phyloP scores from a whole-genome alignment of 2,329 filamentous ascomycete genomes.

The Sporothrix brunneoviolacea region DNA sequence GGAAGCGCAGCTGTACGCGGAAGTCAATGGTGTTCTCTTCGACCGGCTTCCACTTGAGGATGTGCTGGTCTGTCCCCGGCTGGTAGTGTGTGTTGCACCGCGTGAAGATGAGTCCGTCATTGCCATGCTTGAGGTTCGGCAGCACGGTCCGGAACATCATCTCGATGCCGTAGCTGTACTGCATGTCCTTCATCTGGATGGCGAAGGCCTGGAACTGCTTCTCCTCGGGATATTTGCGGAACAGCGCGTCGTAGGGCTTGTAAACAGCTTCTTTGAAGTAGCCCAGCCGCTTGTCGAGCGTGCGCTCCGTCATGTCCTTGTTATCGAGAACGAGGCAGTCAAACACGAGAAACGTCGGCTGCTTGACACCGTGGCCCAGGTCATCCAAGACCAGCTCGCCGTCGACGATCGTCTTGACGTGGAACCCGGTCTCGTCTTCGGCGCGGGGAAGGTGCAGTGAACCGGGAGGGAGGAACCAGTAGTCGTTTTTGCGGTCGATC shows the following conservation, averaged over 20 bases:
- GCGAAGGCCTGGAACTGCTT: slow-evolving; percentile 66
- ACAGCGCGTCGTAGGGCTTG: slow-evolving; percentile 58
- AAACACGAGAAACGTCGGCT: slow-evolving; percentile 84
- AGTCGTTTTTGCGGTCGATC: slow-evolving; percentile 97
- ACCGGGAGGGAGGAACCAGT: slow-evolving; percentile 69
- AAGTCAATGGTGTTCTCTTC: slow-evolving; percentile 96
- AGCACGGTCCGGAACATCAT: slow-evolving; percentile 89
- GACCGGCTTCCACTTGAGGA: slow-evolving; percentile 96
- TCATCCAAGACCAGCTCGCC: slow-evolving; percentile 88
- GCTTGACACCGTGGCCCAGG: slow-evolving; percentile 57
- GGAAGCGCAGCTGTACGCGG: slow-evolving; percentile 67
- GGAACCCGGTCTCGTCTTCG: slow-evolving; percentile 54
- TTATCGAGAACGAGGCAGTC: slow-evolving; percentile 82
- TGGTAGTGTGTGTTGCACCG: slow-evolving; percentile 81
- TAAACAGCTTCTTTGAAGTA: slow-evolving; percentile 77
- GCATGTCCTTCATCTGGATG: slow-evolving; percentile 81
- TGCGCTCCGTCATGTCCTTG: slow-evolving; percentile 66
- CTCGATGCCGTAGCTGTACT: slow-evolving; percentile 80
- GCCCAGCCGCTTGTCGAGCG: slow-evolving; percentile 81
- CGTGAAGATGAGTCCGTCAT: slow-evolving; percentile 97
- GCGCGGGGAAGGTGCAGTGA: slow-evolving; percentile 75
- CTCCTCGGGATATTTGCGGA: slow-evolving; percentile 62
- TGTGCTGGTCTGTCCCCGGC: slow-evolving; percentile 85
- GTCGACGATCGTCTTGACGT: slow-evolving; percentile 77
- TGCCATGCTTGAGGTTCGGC: slow-evolving; percentile 79